Evolutionary conservation across 2,329 filamentous ascomycete genomes (phyloP).

Genomic region (Pyricularia grisea): DNA sequence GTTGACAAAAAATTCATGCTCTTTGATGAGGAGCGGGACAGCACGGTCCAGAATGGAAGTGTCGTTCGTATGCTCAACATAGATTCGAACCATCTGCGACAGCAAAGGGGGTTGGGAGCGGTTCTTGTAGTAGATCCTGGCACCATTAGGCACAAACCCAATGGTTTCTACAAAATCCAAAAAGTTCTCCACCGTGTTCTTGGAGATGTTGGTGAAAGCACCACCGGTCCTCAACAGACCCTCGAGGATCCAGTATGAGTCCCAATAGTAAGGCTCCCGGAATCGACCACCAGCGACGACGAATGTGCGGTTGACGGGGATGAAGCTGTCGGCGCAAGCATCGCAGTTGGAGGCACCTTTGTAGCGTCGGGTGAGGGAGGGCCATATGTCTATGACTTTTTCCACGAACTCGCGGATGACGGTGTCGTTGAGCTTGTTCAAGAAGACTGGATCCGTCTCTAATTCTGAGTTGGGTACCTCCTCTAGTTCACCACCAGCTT

Average conservation of each 20-base stretch:
- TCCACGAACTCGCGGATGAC: slow-evolving; percentile 50
- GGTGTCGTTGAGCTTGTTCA: slow-evolving; percentile 44
- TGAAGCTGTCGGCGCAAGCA: slow-evolving; percentile 54
- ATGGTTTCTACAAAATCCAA: slow-evolving; percentile 55
- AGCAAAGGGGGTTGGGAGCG: slow-evolving; percentile 58
- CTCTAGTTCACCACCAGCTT: slow-evolving; percentile 53
- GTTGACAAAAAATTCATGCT: slow-evolving; percentile 52
- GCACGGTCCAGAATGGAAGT: slow-evolving; percentile 49
- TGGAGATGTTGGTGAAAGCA: slow-evolving; percentile 51
- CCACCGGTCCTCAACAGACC: slow-evolving; percentile 56
- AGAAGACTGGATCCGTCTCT: slow-evolving; percentile 46
- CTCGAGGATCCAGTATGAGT: slow-evolving; percentile 60
- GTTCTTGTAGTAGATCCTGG: slow-evolving; percentile 59
- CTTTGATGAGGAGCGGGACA: slow-evolving; percentile 51
- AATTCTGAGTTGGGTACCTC: slow-evolving; percentile 41
- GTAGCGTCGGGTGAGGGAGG: slow-evolving; percentile 54
- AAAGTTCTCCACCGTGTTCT: slow-evolving; percentile 63
- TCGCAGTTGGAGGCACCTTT: slow-evolving; percentile 41
- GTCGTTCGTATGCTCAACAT: slow-evolving; percentile 57
- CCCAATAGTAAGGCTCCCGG: slow-evolving; percentile 63
- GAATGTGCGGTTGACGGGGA: slow-evolving; percentile 57
- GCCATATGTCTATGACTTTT: slow-evolving; percentile 62
- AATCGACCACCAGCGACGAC: slow-evolving; percentile 65
- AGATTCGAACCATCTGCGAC: slow-evolving; percentile 55
- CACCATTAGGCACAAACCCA: slow-evolving; percentile 60